A percentile compares a stretch with the other conserved stretches of the same genome.
Conservation (phyloP, 257 asterid species). For the Lantana camara region DNA sequence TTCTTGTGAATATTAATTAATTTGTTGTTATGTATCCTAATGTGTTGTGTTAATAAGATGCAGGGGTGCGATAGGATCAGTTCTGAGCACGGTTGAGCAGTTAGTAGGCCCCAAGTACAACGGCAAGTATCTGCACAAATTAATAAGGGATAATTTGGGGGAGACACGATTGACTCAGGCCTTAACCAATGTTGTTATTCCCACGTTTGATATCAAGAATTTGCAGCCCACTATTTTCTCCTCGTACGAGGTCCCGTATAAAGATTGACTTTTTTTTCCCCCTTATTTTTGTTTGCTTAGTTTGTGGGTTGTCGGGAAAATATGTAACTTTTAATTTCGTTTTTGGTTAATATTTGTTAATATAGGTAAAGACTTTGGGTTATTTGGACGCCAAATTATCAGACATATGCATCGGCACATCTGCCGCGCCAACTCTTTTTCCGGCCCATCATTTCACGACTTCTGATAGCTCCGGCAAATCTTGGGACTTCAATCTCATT, state of each 20-base stretch:
- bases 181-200: constrained; percentile 52
- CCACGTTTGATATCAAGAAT: constrained; percentile 54
- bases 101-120: constrained; percentile 49
- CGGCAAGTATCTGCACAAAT: constrained; percentile 42
- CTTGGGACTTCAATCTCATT: constrained; percentile 57
- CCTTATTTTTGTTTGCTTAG: too few species aligned
- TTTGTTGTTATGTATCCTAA: neutral
- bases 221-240: constrained; percentile 58
- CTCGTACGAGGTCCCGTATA: constrained; percentile 40
- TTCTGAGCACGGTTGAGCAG: constrained; percentile 9
- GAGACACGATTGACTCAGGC: constrained; percentile 44
- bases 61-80: constrained; percentile 45
- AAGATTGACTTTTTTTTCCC: too few species aligned
- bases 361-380: constrained; percentile 40
- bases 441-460: constrained; percentile 61
- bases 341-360: neutral
- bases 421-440: constrained; percentile 61
- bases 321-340: too few species aligned
- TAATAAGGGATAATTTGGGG: constrained; percentile 41
- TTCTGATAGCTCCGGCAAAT: constrained; percentile 36
- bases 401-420: constrained; percentile 64
- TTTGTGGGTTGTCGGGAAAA: too few species aligned
- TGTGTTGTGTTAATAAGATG: neutral
- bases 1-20: too few species aligned
- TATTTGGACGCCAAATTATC: constrained; percentile 49